Evolutionary conservation across 2,329 filamentous ascomycete genomes (phyloP), one percentile per base, ranked within the genome.

Genomic region (Knoxdaviesia capensis): DNA sequence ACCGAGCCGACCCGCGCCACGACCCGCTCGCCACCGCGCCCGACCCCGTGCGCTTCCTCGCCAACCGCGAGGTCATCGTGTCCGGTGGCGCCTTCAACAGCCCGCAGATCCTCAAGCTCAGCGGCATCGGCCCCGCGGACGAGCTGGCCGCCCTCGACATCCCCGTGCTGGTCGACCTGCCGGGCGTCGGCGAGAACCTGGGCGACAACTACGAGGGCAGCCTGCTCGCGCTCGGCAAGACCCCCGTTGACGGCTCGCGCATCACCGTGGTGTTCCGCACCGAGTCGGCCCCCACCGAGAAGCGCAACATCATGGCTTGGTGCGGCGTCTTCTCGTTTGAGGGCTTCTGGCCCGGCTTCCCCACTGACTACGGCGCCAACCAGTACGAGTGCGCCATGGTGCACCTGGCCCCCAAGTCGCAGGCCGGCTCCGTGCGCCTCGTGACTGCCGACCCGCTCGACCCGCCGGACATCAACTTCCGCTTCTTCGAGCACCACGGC

Each of bases 391-490:
- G 44, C 42, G 48, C 48, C 35, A 44, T 49, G 42, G 45, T 46
- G 32, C 45, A 46, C 44, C 47, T 46, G 31, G n/a, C n/a, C n/a
- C n/a, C n/a, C n/a, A n/a, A n/a, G n/a, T n/a, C n/a, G n/a, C 38
- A 65, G 40, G 64, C 65, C 6, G 78, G 79, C n/a, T 73, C 64
- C 0, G 75, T 83, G 8, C 68, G 59, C 2, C 62, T 83, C 2
- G 62, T 60, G 11, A 77, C 73, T 0, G 59, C 67, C 0, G 65
- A 80, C 50, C 75, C 77, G 0, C 65, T 66, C 1, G 77, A 80
- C 41, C 65, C 67, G n/a, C 77, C 78, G 0, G 56, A 67, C 33
- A 77, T 78, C 51, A 64, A 67, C 52, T 75, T 76, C 59, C 69
- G 69, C 49, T 70, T 65, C 51, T 75, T 63, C 60, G 60, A 57